phyloP scores from a whole-genome alignment of 2,329 filamentous ascomycete species.

The Xylariaceae sp. region DNA sequence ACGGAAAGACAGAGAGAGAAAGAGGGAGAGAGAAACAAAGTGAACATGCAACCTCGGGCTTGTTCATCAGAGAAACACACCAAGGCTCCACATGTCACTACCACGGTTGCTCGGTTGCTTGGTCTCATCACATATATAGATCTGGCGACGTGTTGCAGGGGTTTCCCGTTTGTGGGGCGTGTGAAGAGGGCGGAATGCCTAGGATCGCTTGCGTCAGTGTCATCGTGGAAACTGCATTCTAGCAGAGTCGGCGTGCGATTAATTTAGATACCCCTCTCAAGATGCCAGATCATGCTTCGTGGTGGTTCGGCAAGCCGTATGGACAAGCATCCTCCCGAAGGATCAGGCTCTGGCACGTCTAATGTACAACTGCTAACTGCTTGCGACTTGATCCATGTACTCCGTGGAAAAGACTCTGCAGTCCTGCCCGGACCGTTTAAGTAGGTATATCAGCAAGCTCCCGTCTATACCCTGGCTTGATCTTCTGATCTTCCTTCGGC shows the following conservation, averaged over 20 bases:
- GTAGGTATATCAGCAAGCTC: conserved; percentile 22
- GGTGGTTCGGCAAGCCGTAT: conserved; percentile 12
- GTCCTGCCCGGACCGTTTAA: conserved; percentile 16
- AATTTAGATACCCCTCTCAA: conserved; percentile 16
- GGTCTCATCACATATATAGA: conserved; percentile 15
- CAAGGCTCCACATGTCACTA: conserved; percentile 14
- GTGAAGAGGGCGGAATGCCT: not conserved
- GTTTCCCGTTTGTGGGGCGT: conserved; percentile 2
- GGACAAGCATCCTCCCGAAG: conserved; percentile 13
- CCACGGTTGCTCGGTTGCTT: conserved; percentile 12
- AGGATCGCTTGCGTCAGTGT: conserved; percentile 2
- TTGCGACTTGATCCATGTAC: conserved; percentile 11
- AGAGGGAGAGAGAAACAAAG: too few relatives aligned
- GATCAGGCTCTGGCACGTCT: conserved; percentile 16
- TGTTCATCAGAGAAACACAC: conserved; percentile 12
- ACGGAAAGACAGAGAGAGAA: not conserved
- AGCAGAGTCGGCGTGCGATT: conserved; percentile 9
- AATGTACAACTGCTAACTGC: conserved; percentile 6
- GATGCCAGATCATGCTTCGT: conserved; percentile 12
- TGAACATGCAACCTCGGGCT: conserved; percentile 8
- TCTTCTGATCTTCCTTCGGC: conserved; percentile 20
- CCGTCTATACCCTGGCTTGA: conserved; percentile 22
- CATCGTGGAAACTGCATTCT: conserved; percentile 1
- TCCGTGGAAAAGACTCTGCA: conserved; percentile 1
- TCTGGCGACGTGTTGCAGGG: conserved; percentile 11